A percentile compares a stretch with the other conserved stretches of the same genome.
Evolutionary conservation across 495 filamentous ascomycete species (phyloP).

Genomic region (Pseudomonodictys pantanalensis): DNA sequence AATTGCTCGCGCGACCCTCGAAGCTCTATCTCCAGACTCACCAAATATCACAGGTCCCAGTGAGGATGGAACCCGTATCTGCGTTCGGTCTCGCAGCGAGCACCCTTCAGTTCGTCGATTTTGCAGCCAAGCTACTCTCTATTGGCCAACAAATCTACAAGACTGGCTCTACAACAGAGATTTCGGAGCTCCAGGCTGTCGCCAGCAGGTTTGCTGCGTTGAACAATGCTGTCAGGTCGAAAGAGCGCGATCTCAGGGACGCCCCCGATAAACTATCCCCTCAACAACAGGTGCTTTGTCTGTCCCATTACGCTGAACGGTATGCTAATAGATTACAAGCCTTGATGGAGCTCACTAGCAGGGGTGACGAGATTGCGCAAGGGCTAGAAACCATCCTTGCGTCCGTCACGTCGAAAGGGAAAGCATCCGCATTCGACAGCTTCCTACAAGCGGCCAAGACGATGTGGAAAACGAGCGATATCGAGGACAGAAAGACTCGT

Average conservation of each 20-base stretch:
- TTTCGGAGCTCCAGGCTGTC: background rate
- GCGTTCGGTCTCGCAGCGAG: background rate
- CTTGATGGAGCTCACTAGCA: background rate
- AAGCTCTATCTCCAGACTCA: no score
- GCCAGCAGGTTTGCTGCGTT: background rate
- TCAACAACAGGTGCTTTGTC: background rate
- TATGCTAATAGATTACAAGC: background rate
- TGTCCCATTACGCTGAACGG: background rate
- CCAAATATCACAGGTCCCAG: no score
- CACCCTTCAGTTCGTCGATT: background rate
- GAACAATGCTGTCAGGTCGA: background rate
- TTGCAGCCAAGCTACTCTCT: background rate
- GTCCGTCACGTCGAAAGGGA: background rate
- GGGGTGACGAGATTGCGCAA: background rate
- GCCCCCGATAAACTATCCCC: background rate
- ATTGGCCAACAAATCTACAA: background rate
- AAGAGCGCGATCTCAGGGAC: background rate
- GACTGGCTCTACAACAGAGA: background rate
- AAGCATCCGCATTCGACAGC: background rate
- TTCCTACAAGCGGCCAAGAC: background rate
- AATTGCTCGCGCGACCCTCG: no score
- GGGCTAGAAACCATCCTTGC: background rate
- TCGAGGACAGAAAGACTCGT: background rate
- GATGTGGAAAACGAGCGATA: background rate
- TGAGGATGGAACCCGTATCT: background rate